phyloP scores from a whole-genome alignment of 2,329 filamentous ascomycete genomes.

The Ceratocystis lukuohia region DNA sequence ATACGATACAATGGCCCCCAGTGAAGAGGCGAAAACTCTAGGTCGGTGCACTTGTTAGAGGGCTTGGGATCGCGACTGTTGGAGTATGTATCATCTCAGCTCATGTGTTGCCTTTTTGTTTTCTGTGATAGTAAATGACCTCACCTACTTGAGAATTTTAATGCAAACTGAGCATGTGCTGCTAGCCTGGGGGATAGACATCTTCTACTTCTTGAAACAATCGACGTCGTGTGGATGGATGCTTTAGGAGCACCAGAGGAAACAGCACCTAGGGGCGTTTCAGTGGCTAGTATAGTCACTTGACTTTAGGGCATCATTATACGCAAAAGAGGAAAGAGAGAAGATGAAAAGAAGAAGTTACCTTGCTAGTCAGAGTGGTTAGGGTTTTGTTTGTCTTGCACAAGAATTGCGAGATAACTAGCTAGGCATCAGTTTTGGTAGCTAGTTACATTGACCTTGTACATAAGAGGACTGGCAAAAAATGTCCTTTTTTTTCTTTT shows the following conservation, averaged over 20 bases:
- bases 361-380: neutral
- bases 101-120: neutral
- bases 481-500: too few species aligned
- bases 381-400: neutral
- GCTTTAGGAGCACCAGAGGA: neutral
- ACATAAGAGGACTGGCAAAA: neutral
- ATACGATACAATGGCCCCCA: neutral
- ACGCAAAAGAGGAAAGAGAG: neutral
- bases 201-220: slow-evolving; percentile 1
- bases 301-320: neutral
- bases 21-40: neutral
- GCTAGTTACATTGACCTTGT: too few species aligned
- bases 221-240: neutral
- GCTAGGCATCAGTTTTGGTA: too few species aligned
- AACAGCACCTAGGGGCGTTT: neutral
- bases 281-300: neutral
- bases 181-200: neutral
- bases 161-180: neutral
- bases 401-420: too few species aligned
- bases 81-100: neutral
- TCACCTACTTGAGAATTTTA: neutral
- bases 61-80: neutral
- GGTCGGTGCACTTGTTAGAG: neutral
- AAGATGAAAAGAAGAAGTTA: neutral
- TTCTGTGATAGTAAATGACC: neutral